phyloP scores from a whole-genome alignment of 1,284 basidiomycete genomes.

The Athelia psychrophila region DNA sequence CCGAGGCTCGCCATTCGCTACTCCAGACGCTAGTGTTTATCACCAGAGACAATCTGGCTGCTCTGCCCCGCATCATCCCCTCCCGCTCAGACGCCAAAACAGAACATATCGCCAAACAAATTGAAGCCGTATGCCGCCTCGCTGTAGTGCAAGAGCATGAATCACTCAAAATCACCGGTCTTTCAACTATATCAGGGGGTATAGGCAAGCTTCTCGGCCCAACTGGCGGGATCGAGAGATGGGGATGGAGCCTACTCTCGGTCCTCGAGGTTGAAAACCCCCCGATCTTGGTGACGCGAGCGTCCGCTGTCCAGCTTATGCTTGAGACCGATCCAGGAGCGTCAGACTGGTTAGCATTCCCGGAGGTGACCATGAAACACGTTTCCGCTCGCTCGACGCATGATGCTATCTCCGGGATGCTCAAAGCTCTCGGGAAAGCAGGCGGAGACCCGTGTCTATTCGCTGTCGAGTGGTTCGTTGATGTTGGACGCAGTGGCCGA shows the following conservation, averaged over 20 bases:
- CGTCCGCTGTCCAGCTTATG: constrained; percentile 50
- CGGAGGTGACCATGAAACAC: constrained; percentile 57
- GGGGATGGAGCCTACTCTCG: constrained; percentile 82
- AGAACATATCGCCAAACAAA: constrained; percentile 59
- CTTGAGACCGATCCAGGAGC: constrained; percentile 47
- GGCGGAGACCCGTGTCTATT: constrained; percentile 69
- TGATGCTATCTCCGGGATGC: constrained; percentile 62
- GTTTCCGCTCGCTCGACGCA: constrained; percentile 56
- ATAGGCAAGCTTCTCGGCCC: constrained; percentile 76
- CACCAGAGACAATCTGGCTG: constrained; percentile 61
- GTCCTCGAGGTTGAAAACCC: constrained; percentile 72
- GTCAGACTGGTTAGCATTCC: constrained; percentile 47
- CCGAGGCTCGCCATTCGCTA: constrained; percentile 39
- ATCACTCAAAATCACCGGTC: constrained; percentile 14
- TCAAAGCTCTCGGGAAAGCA: constrained; percentile 68
- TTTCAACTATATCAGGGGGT: constrained; percentile 46
- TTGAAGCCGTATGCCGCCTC: constrained; percentile 68
- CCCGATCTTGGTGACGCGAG: constrained; percentile 42
- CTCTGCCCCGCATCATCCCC: constrained; percentile 72
- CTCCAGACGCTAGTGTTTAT: constrained; percentile 53
- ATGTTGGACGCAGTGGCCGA: constrained; percentile 47
- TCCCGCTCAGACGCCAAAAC: constrained; percentile 72
- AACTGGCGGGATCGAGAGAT: constrained; percentile 80
- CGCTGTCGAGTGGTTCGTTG: constrained; percentile 80
- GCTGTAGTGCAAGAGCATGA: constrained; percentile 23